Conservation (phyloP, 768 basidiomycete genomes). For the Serendipita sp. region DNA sequence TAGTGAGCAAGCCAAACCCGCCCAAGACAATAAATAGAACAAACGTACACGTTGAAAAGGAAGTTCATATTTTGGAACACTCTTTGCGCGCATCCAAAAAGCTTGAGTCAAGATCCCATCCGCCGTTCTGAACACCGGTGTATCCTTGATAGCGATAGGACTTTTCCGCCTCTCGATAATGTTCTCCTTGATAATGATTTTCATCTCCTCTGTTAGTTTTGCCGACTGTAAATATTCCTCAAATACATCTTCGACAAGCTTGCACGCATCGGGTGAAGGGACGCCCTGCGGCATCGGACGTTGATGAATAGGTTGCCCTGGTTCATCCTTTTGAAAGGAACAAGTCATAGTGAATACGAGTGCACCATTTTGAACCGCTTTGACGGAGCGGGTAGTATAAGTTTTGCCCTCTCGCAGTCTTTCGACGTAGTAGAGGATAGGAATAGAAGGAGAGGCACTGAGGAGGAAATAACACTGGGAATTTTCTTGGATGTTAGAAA, state of each 20-base stretch:
- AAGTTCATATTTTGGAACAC: constrained; percentile 46
- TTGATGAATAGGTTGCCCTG: constrained; percentile 52
- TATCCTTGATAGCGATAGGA: constrained; percentile 50
- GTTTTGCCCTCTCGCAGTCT: constrained; percentile 56
- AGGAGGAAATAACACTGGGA: constrained; percentile 65
- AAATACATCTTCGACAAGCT: constrained; percentile 32
- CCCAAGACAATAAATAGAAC: background rate
- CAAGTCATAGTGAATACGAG: constrained; percentile 51
- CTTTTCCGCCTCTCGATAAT: constrained; percentile 47
- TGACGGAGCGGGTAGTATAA: constrained; percentile 44
- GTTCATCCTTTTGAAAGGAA: constrained; percentile 70
- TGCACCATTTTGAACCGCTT: constrained; percentile 33
- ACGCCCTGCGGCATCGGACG: constrained; percentile 47
- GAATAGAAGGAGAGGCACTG: constrained; percentile 52
- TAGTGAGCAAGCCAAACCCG: background rate
- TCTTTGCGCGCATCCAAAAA: constrained; percentile 70
- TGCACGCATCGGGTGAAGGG: constrained; percentile 44
- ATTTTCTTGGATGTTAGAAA: background rate
- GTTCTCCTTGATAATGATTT: constrained; percentile 20
- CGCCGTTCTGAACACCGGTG: constrained; percentile 17
- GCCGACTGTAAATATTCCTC: constrained; percentile 17
- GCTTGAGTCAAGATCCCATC: constrained; percentile 38
- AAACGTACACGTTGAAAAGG: constrained; percentile 56
- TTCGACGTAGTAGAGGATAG: constrained; percentile 68
- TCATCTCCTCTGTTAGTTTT: constrained; percentile 21